These are phyloP conservation scores for Paecilomyces sp. DNA, from an alignment of 2,329 filamentous ascomycete genomes.

Conservation along the genomic window DNA sequence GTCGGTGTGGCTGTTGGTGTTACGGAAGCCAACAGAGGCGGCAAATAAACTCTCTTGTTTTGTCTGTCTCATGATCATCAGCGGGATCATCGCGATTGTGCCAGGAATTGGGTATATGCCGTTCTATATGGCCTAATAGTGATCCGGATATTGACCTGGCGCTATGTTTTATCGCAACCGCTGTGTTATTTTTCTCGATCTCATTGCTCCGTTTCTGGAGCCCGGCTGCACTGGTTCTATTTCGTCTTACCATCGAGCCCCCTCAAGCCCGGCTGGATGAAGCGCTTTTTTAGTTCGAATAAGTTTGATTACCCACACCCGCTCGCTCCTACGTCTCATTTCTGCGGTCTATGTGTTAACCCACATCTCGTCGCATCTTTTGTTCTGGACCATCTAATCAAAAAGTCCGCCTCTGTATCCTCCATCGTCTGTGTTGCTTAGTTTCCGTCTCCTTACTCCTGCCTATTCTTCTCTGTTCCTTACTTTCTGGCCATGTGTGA, in stretches of 20 bases:
- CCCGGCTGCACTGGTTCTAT: neutral
- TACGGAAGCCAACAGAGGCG: conserved; percentile 22
- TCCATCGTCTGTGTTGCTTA: conserved; percentile 10
- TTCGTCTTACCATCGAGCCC: neutral
- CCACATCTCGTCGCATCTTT: conserved; percentile 4
- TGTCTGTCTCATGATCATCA: neutral
- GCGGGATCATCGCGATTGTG: neutral
- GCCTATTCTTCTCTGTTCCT: neutral
- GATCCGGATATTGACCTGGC: neutral
- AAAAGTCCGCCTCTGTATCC: conserved; percentile 9
- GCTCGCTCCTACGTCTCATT: conserved; percentile 7
- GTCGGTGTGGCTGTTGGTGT: conserved; percentile 45
- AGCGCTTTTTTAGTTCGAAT: conserved; percentile 9
- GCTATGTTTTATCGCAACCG: neutral
- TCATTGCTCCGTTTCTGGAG: neutral
- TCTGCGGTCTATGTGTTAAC: conserved; percentile 14
- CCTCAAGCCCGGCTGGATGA: neutral
- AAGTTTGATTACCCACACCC: neutral
- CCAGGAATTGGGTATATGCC: neutral
- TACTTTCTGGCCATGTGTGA: conserved; percentile 1
- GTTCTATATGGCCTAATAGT: neutral
- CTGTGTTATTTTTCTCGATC: neutral
- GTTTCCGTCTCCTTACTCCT: neutral
- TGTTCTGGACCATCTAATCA: conserved; percentile 4
- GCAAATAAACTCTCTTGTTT: conserved; percentile 10